These are phyloP conservation scores for Oryza meyeriana DNA, from an alignment of 176 grass and related monocot genomes.

Conservation along the genomic window DNA sequence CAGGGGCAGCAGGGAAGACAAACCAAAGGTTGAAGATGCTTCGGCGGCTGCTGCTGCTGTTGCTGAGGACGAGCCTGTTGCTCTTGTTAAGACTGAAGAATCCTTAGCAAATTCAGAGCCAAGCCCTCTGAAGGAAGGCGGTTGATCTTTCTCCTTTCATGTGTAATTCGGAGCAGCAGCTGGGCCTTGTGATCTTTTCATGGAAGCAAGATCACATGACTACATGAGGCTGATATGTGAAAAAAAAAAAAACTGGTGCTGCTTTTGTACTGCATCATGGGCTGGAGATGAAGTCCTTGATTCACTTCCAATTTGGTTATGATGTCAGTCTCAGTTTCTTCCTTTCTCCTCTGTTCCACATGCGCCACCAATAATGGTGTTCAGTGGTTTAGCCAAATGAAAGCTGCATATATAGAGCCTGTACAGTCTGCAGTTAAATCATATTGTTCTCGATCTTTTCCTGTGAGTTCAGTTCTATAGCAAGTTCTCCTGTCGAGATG, in stretches of 20 bases:
- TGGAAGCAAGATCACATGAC: neutral
- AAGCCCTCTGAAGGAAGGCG: neutral
- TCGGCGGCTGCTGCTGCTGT: neutral
- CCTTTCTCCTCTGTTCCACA: neutral
- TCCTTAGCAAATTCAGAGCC: neutral
- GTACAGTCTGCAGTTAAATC: neutral
- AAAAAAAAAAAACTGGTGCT: neutral
- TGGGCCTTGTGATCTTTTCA: neutral
- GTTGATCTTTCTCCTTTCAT: neutral
- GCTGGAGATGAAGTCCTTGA: constrained; percentile 5
- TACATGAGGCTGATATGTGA: neutral
- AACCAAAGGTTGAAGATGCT: constrained; percentile 21
- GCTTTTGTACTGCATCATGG: constrained; percentile 24
- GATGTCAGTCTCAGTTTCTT: constrained; percentile 12
- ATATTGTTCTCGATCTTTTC: neutral
- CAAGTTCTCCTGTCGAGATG: neutral
- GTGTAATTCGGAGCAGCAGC: neutral
- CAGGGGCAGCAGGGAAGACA: neutral
- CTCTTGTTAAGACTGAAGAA: constrained; percentile 34
- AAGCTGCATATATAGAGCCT: constrained; percentile 29
- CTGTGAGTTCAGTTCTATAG: neutral
- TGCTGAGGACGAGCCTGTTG: neutral
- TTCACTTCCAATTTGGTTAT: constrained; percentile 18
- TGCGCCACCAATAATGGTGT: constrained; percentile 18
- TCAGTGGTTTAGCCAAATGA: constrained; percentile 29